These are phyloP conservation scores for Lobosporangium transversale DNA, from an alignment of 192 early-diverging fungal species.

Conservation along the genomic window DNA sequence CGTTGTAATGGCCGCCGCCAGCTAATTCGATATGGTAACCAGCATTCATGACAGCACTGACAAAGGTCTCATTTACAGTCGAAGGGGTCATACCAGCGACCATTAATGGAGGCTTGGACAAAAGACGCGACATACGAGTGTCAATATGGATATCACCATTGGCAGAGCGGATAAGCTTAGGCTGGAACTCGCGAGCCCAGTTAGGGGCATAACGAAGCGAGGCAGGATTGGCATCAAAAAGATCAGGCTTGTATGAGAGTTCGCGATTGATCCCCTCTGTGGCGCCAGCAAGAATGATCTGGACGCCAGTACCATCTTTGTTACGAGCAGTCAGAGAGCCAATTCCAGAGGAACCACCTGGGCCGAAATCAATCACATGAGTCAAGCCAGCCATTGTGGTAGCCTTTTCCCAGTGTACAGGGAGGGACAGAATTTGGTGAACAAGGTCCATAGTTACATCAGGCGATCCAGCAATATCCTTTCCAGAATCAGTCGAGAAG, in stretches of 20 bases:
- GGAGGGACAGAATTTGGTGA: constrained; percentile 72
- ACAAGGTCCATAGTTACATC: constrained; percentile 76
- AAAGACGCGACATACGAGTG: constrained; percentile 84
- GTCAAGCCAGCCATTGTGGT: constrained; percentile 69
- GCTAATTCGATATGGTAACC: constrained; percentile 93
- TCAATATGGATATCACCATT: constrained; percentile 84
- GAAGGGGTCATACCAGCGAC: constrained; percentile 95
- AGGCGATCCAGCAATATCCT: constrained; percentile 70
- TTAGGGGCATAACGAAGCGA: constrained; percentile 82
- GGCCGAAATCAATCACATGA: constrained; percentile 96
- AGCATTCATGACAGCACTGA: constrained; percentile 86
- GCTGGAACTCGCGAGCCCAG: constrained; percentile 89
- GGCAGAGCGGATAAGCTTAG: constrained; percentile 78
- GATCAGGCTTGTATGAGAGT: constrained; percentile 75
- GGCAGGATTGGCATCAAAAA: constrained; percentile 82
- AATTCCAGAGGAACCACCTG: constrained; percentile 85
- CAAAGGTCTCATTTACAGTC: constrained; percentile 81
- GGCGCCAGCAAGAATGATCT: constrained; percentile 73
- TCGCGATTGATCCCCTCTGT: constrained; percentile 70
- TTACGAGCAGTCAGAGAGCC: constrained; percentile 86
- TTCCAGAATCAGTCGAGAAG: constrained; percentile 82
- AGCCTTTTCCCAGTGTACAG: constrained; percentile 82
- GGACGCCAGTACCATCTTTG: constrained; percentile 85
- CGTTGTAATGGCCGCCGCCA: constrained; percentile 89
- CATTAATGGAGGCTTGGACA: constrained; percentile 92